phyloP scores from a whole-genome alignment of 805 yeast genomes.

The Wickerhamiella azyma region DNA sequence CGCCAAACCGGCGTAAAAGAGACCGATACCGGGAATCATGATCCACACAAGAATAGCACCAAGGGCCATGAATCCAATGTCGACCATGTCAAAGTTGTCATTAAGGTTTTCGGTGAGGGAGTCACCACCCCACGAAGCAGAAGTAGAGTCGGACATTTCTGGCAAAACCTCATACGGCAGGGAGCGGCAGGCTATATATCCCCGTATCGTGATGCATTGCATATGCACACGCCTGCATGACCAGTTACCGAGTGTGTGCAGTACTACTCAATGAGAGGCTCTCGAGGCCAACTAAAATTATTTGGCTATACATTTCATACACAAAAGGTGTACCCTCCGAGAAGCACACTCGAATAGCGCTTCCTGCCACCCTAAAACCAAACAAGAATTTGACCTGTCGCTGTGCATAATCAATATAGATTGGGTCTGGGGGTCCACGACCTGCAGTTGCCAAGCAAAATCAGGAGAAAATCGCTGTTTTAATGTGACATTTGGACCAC shows the following conservation, averaged over 20 bases:
- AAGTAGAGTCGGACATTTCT: conserved; percentile 3
- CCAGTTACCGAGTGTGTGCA: no score
- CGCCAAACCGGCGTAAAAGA: conserved; percentile 82
- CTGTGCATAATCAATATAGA: not conserved
- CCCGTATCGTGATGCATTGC: not conserved
- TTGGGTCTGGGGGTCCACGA: not conserved
- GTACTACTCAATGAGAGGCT: no score
- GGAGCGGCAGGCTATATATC: not conserved
- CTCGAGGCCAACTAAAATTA: no score
- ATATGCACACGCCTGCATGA: not conserved
- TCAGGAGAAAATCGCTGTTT: not conserved
- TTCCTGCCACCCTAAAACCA: not conserved
- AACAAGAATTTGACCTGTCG: not conserved
- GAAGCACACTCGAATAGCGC: no score
- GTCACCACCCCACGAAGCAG: conserved; percentile 59
- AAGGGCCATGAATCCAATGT: conserved; percentile 75
- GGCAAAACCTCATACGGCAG: not conserved
- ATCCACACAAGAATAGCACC: conserved; percentile 80
- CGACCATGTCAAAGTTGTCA: conserved; percentile 43
- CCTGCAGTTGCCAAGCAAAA: not conserved
- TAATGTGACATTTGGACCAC: not conserved
- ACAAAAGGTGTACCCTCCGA: no score
- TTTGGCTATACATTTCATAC: no score
- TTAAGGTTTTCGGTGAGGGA: conserved; percentile 61
- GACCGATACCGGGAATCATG: conserved; percentile 94